These are phyloP conservation scores for Colletotrichum filicis DNA, from an alignment of 2,329 filamentous ascomycete genomes.

Conservation along the genomic window DNA sequence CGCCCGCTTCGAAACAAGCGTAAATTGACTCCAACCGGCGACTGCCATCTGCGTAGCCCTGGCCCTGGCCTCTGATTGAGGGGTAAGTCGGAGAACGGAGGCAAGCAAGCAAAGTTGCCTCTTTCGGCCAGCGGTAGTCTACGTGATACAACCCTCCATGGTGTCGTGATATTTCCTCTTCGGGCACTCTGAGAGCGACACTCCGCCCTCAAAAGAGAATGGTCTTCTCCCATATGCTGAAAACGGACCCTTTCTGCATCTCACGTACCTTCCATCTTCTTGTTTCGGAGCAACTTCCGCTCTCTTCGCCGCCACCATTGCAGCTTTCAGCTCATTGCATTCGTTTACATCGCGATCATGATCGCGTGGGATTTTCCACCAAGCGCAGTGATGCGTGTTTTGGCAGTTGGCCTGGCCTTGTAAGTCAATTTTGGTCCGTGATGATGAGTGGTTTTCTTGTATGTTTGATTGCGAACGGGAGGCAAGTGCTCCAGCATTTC, in stretches of 20 bases:
- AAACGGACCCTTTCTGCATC: not conserved
- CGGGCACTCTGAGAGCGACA: not conserved
- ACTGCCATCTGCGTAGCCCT: not conserved
- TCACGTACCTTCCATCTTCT: not conserved
- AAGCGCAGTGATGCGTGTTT: not conserved
- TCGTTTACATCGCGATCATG: not conserved
- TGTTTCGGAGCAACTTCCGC: not conserved
- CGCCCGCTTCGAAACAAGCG: not conserved
- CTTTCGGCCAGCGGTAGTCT: constrained; percentile 9
- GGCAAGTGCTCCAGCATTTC: not conserved
- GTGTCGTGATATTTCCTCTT: not conserved
- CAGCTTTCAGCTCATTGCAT: not conserved
- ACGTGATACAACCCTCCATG: not conserved
- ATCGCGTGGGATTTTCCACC: constrained; percentile 12
- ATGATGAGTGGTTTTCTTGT: no score
- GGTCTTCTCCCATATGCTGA: not conserved
- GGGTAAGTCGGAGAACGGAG: not conserved
- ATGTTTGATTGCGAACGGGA: not conserved
- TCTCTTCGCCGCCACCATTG: not conserved
- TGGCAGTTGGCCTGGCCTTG: constrained; percentile 5
- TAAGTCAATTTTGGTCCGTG: not conserved
- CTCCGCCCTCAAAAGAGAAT: constrained; percentile 19
- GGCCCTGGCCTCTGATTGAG: not conserved
- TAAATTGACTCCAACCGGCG: not conserved
- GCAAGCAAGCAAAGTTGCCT: not conserved